Percentiles rank a stretch among this genome's conserved stretches.
These are phyloP conservation scores for Crithidia sp. DNA, from an alignment of 208 protist species.

Conservation along the genomic window DNA sequence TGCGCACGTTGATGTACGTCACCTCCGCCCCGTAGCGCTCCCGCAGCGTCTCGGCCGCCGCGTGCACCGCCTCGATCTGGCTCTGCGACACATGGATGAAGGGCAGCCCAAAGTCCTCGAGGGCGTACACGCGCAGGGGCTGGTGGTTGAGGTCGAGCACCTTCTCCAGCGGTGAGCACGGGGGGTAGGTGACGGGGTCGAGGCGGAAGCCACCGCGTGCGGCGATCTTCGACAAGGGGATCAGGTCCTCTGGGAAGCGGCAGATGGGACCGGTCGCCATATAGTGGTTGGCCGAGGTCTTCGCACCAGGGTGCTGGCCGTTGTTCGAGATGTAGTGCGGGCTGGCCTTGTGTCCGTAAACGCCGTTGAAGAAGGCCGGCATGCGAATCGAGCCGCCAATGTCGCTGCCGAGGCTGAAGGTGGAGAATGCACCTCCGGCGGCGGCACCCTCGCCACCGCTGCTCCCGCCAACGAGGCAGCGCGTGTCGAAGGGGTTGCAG, in stretches of 20 bases:
- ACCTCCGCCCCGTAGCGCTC: slow-evolving; percentile 66
- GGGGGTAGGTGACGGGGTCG: slow-evolving; percentile 68
- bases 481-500: slow-evolving; percentile 90
- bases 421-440: slow-evolving; percentile 76
- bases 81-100: slow-evolving; percentile 53
- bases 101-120: slow-evolving; percentile 80
- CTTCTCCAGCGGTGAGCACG: slow-evolving; percentile 60
- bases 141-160: slow-evolving; percentile 39
- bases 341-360: slow-evolving; percentile 89
- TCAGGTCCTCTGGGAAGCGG: slow-evolving; percentile 86
- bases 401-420: slow-evolving; percentile 88
- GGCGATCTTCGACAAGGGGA: slow-evolving; percentile 73
- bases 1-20: slow-evolving; percentile 74
- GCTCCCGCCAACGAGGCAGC: slow-evolving; percentile 86
- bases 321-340: slow-evolving; percentile 85
- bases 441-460: slow-evolving; percentile 86
- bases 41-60: slow-evolving; percentile 59
- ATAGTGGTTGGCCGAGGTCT: slow-evolving; percentile 79
- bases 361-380: slow-evolving; percentile 91
- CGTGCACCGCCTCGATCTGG: slow-evolving; percentile 64
- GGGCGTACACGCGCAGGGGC: slow-evolving; percentile 74
- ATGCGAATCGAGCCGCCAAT: slow-evolving; percentile 92
- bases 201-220: slow-evolving; percentile 77
- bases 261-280: slow-evolving; percentile 86
- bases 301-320: slow-evolving; percentile 80